Conservation (phyloP, 1,284 basidiomycete species). For the Microbotryum saponariae region DNA sequence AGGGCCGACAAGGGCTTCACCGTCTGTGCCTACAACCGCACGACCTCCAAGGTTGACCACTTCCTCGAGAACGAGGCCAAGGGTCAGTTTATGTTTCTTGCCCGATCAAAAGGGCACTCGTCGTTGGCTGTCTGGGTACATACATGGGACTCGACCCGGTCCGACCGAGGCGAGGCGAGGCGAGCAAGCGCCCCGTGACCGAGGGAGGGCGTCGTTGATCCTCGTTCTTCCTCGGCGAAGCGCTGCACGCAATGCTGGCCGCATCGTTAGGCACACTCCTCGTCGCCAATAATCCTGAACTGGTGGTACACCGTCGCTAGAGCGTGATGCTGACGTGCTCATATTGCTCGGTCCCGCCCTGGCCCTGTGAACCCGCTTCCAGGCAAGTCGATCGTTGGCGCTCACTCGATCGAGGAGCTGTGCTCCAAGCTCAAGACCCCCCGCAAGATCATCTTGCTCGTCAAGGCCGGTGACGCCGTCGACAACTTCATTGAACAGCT, state of each 20-base stretch:
- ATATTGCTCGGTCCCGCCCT: background rate
- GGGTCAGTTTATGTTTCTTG: conserved; percentile 51
- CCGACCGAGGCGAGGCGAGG: no score
- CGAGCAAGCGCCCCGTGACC: background rate
- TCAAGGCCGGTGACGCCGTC: conserved; percentile 59
- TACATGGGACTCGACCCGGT: background rate
- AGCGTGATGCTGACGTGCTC: background rate
- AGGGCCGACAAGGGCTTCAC: conserved; percentile 93
- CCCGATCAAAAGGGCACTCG: background rate
- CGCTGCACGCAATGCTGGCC: no score
- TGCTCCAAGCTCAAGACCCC: conserved; percentile 52
- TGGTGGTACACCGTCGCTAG: no score
- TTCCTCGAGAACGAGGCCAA: conserved; percentile 97
- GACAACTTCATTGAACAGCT: conserved; percentile 54
- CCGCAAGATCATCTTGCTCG: conserved; percentile 84
- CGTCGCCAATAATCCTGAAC: no score
- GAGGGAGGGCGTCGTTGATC: conserved; percentile 11
- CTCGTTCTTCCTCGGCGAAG: conserved; percentile 8
- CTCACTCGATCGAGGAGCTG: conserved; percentile 86
- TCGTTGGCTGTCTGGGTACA: background rate
- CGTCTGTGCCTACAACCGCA: conserved; percentile 96
- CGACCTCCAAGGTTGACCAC: conserved; percentile 87
- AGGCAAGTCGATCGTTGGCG: conserved; percentile 93
- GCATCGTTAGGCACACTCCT: no score
- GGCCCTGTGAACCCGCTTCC: background rate